Evolutionary conservation across 495 filamentous ascomycete genomes (phyloP).

Genomic region (Penicillium ucsense): DNA sequence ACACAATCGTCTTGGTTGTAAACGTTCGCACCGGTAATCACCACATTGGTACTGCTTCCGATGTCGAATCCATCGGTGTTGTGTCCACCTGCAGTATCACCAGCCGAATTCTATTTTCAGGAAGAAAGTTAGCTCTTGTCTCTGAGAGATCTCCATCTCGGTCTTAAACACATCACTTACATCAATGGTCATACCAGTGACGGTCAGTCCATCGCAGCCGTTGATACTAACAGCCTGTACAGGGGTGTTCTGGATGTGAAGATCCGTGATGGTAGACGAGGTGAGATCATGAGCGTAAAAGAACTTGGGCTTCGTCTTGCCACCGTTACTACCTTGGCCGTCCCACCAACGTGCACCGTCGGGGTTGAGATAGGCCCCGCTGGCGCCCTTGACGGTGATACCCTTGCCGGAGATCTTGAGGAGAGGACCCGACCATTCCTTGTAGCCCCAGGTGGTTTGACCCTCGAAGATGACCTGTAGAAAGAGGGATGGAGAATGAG

Average conservation of each 20-base stretch:
- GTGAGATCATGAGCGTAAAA: constrained; percentile 41
- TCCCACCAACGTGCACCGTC: constrained; percentile 44
- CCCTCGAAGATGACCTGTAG: constrained; percentile 43
- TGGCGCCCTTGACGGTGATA: constrained; percentile 37
- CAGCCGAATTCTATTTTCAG: constrained; percentile 34
- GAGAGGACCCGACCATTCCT: constrained; percentile 43
- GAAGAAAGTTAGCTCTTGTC: not conserved
- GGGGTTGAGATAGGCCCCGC: constrained; percentile 34
- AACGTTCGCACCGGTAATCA: constrained; percentile 44
- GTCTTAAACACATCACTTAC: not conserved
- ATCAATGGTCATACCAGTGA: constrained; percentile 49
- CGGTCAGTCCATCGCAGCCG: constrained; percentile 32
- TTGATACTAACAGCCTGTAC: constrained; percentile 55
- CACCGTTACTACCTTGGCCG: constrained; percentile 41
- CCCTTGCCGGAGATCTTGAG: constrained; percentile 37
- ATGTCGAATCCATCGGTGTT: constrained; percentile 66
- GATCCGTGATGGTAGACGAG: constrained; percentile 30
- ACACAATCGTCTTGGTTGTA: constrained; percentile 61
- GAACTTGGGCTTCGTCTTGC: constrained; percentile 50
- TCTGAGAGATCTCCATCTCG: not conserved
- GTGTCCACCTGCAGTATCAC: constrained; percentile 40
- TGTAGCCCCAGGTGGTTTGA: constrained; percentile 43
- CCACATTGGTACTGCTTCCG: constrained; percentile 40
- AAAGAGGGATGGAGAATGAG: not conserved
- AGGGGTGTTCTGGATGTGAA: constrained; percentile 48